Conservation (phyloP, 129 eudicot genomes). For the Apium graveolens region DNA sequence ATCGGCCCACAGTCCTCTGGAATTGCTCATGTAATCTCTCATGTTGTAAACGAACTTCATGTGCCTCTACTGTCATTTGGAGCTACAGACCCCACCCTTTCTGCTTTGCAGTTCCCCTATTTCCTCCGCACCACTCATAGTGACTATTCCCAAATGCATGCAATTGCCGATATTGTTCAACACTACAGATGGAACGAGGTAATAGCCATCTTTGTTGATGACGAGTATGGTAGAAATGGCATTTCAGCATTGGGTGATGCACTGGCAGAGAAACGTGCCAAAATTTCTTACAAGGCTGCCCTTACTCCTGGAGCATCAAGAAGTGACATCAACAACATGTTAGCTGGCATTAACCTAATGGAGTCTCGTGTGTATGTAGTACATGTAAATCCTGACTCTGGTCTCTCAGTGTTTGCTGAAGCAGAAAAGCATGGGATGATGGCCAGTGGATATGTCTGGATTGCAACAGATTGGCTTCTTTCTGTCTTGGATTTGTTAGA, state of each 20-base stretch:
- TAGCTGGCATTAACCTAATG: slow-evolving; percentile 20
- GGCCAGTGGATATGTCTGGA: slow-evolving; percentile 28
- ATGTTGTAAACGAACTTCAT: slow-evolving; percentile 27
- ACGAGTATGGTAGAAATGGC: slow-evolving; percentile 23
- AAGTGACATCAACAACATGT: slow-evolving; percentile 19
- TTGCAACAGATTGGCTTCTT: slow-evolving; percentile 33
- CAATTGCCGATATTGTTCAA: slow-evolving; percentile 20
- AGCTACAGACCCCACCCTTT: slow-evolving; percentile 27
- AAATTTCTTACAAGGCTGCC: slow-evolving; percentile 26
- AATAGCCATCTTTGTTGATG: slow-evolving; percentile 22
- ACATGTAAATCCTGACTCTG: slow-evolving; percentile 33
- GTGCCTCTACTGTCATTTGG: slow-evolving; percentile 24
- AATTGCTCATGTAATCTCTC: slow-evolving; percentile 25
- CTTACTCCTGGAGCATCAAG: slow-evolving; percentile 18
- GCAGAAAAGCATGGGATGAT: slow-evolving; percentile 25
- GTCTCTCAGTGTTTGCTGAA: slow-evolving; percentile 17
- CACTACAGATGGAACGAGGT: slow-evolving; percentile 22
- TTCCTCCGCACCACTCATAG: slow-evolving; percentile 20
- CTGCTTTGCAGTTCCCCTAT: slow-evolving; percentile 21
- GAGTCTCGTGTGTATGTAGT: slow-evolving; percentile 27
- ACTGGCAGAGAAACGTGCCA: slow-evolving; percentile 20
- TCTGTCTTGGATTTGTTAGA: slow-evolving; percentile 19
- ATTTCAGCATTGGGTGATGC: slow-evolving; percentile 22
- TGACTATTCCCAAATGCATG: slow-evolving; percentile 24
- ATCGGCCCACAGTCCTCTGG: slow-evolving; percentile 36